phyloP scores from a whole-genome alignment of 192 early-diverging fungal species.

The Entophlyctis helioformis region DNA sequence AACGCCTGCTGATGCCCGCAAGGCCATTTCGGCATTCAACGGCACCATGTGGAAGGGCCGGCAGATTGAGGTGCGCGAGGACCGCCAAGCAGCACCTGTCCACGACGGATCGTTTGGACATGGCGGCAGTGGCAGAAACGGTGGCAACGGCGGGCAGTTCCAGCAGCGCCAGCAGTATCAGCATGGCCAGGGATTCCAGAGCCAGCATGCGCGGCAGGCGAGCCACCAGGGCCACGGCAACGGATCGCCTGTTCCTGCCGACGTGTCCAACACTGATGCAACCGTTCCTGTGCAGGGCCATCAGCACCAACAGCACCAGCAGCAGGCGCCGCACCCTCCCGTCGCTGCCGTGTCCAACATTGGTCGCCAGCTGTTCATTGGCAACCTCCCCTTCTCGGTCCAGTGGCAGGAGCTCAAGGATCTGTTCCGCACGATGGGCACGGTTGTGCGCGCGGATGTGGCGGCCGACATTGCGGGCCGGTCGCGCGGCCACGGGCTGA shows the following conservation, averaged over 20 bases:
- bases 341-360: constrained; percentile 1
- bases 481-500: constrained; percentile 63
- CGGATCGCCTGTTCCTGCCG: neutral
- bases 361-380: constrained; percentile 52
- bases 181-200: too few relatives aligned
- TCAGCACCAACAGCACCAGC: constrained; percentile 2
- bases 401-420: constrained; percentile 80
- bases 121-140: neutral
- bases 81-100: too few relatives aligned
- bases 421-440: constrained; percentile 56
- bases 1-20: constrained; percentile 54
- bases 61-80: constrained; percentile 60
- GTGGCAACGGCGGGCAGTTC: too few relatives aligned
- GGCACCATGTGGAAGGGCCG: constrained; percentile 61
- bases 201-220: too few relatives aligned
- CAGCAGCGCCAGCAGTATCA: too few relatives aligned
- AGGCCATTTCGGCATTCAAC: constrained; percentile 54
- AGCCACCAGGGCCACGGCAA: too few relatives aligned
- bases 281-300: neutral
- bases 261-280: neutral
- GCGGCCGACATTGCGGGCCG: constrained; percentile 46
- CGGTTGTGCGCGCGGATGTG: constrained; percentile 59
- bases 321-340: neutral
- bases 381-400: constrained; percentile 65
- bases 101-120: constrained; percentile 42